Base-by-base conservation (phyloP, 1,139 yeast species). In the Geotrichum macrosporum region DNA sequence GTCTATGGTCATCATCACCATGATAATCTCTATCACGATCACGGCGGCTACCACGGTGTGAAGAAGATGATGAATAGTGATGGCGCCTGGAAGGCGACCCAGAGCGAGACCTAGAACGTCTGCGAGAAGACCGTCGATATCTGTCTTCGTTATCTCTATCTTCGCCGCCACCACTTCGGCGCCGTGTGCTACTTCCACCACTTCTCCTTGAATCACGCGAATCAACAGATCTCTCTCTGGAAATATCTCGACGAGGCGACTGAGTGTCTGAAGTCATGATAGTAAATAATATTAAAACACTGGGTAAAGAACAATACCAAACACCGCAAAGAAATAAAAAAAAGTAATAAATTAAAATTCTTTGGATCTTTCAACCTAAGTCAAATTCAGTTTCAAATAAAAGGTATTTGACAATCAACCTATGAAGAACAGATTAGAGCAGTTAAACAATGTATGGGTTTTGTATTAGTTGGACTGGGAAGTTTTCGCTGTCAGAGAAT, bases 31-130 rank as follows among this genome's bases (percentile, higher is more conserved):
- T 27, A 20, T 45, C 45, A 13, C 45, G 39, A 40, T 48, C 44
- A 12, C 41, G 33, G 16, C 34, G 38, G 8, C 43, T 24, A 15
- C 43, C 44, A 26, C 47, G 50, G 32, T 48, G 50, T 10, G 47
- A 35, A 32, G 36, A 33, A 50, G 35, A 47, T n/a, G n/a, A n/a
- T n/a, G n/a, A n/a, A n/a, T n/a, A n/a, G n/a, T n/a, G n/a, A 13
- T 32, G 35, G 13, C 16, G 9, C 19, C 43, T 9, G 27, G 27
- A 24, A 5, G 43, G 43, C 3, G 43, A 39, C 9, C 16, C n/a
- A 6, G 43, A 39, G 10, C 43, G 35, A 18, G 35, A 16, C n/a
- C 43, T 10, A 6, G 43, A 39, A 10, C 38, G 6, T 24, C 27
- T 6, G 27, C 10, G 27, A 8, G 27, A 24, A 34, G 31, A 10